Evolutionary conservation across 495 filamentous ascomycete genomes (phyloP).

Genomic region (Neurospora tetrasperma): DNA sequence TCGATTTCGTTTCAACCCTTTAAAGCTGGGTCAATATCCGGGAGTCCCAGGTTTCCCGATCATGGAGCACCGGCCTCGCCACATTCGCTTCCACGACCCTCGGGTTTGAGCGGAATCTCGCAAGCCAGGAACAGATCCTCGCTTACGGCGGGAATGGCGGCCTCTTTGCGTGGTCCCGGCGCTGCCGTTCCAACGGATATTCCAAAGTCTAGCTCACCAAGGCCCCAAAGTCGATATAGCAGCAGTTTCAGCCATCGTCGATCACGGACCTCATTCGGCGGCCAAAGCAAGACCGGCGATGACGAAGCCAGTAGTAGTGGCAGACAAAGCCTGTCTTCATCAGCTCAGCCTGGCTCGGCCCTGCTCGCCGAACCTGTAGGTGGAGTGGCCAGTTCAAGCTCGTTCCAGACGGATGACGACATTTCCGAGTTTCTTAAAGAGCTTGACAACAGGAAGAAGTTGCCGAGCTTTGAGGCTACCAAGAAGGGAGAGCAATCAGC

Average conservation of each 20-base stretch:
- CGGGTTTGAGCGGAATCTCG: conserved; percentile 42
- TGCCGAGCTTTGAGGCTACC: conserved; percentile 56
- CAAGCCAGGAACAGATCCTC: conserved; percentile 61
- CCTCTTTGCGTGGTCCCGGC: conserved; percentile 46
- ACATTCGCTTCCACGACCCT: conserved; percentile 41
- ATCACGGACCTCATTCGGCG: conserved; percentile 62
- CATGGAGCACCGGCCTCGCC: conserved; percentile 48
- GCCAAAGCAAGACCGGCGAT: conserved; percentile 53
- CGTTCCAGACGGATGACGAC: conserved; percentile 76
- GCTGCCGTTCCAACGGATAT: conserved; percentile 47
- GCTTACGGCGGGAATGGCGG: conserved; percentile 53
- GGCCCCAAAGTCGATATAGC: conserved; percentile 76
- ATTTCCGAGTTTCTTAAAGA: conserved; percentile 87
- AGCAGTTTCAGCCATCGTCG: conserved; percentile 56
- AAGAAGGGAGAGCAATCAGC: conserved; percentile 45
- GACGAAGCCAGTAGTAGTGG: conserved; percentile 84
- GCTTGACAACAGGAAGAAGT: conserved; percentile 69
- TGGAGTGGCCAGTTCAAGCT: conserved; percentile 63
- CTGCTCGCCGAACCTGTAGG: conserved; percentile 57
- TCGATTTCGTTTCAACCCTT: conserved; percentile 91
- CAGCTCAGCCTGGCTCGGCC: conserved; percentile 78
- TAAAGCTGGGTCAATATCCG: conserved; percentile 86
- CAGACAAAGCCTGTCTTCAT: conserved; percentile 74
- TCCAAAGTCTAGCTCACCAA: conserved; percentile 43
- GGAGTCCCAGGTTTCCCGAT: conserved; percentile 52